phyloP scores from a whole-genome alignment of 495 filamentous ascomycete species.

The Penicillium simplicissimum region DNA sequence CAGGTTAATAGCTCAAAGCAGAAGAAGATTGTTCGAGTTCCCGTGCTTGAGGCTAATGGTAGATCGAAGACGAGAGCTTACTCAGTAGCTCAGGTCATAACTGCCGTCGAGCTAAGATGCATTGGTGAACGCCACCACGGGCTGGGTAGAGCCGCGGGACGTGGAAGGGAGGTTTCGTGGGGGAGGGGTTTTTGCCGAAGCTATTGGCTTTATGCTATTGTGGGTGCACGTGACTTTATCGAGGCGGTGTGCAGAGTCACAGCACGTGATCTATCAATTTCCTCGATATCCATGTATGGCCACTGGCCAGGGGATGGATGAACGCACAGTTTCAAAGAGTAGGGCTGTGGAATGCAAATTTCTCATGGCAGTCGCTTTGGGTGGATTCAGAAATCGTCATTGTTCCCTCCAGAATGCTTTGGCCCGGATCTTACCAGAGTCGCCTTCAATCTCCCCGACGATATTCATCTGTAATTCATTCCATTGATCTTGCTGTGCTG shows the following conservation, averaged over 20 bases:
- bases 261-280: too few species aligned
- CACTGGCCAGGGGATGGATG: too few species aligned
- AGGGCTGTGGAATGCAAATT: too few species aligned
- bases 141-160: conserved; percentile 21
- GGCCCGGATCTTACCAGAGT: too few species aligned
- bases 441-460: too few species aligned
- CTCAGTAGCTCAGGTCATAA: conserved; percentile 21
- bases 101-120: conserved; percentile 24
- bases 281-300: too few species aligned
- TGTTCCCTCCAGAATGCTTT: too few species aligned
- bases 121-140: conserved; percentile 9
- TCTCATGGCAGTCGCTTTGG: too few species aligned
- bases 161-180: conserved; percentile 8
- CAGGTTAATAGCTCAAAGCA: conserved; percentile 16
- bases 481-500: too few species aligned
- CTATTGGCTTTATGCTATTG: conserved; percentile 6
- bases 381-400: too few species aligned
- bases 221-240: conserved; percentile 13
- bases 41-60: not conserved
- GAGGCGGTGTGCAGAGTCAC: not conserved
- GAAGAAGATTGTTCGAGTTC: conserved; percentile 12
- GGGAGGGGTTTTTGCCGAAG: conserved; percentile 2
- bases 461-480: too few species aligned
- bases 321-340: too few species aligned
- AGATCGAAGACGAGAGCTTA: not conserved